Evolutionary conservation across 2,329 filamentous ascomycete species (phyloP).

Genomic region (Decorospora gaudefroyi): DNA sequence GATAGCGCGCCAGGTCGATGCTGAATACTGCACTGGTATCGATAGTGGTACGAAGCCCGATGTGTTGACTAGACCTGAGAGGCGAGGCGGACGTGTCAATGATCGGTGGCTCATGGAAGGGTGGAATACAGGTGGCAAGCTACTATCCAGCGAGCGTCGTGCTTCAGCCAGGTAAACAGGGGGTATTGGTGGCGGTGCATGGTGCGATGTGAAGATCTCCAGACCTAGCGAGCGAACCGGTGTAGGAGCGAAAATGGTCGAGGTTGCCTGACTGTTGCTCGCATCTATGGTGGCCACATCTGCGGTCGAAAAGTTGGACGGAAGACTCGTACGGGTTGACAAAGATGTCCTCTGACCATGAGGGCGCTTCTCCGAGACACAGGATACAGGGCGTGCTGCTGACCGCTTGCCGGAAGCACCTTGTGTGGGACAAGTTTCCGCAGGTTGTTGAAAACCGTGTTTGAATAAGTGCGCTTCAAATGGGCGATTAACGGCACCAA

Average conservation of each 20-base stretch:
- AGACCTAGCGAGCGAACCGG: constrained; percentile 25
- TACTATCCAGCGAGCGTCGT: constrained; percentile 22
- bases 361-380: constrained; percentile 21
- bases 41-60: constrained; percentile 32
- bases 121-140: constrained; percentile 19
- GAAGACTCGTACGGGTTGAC: constrained; percentile 24
- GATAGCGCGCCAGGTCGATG: constrained; percentile 41
- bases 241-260: constrained; percentile 28
- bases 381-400: constrained; percentile 18
- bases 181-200: constrained; percentile 37
- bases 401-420: constrained; percentile 25
- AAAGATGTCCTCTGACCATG: constrained; percentile 12
- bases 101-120: constrained; percentile 18
- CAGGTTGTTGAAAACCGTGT: constrained; percentile 24
- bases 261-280: constrained; percentile 21
- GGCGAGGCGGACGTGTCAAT: constrained; percentile 26
- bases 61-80: constrained; percentile 21
- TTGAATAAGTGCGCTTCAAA: constrained; percentile 47
- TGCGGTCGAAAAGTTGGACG: constrained; percentile 28
- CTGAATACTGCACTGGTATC: constrained; percentile 35
- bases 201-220: constrained; percentile 38
- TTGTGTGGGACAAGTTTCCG: constrained; percentile 19
- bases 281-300: constrained; percentile 36
- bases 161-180: constrained; percentile 22
- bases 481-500: constrained; percentile 41